Percentiles rank a stretch among this genome's conserved stretches.
Conservation (phyloP, 1,139 yeast species). For the Torulaspora globosa region DNA sequence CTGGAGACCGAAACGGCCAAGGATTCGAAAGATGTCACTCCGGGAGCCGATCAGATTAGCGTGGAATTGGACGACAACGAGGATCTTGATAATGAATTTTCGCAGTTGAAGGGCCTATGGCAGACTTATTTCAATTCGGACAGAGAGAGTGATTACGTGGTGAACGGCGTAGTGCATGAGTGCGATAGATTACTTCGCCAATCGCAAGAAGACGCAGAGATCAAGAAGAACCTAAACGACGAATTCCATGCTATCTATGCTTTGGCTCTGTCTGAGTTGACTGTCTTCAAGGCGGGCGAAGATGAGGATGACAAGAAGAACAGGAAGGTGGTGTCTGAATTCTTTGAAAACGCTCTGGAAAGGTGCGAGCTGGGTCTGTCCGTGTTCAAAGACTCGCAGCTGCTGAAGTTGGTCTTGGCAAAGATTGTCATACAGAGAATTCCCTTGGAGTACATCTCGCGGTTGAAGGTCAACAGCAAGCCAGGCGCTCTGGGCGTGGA, state of each 20-base stretch:
- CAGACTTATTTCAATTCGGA: conserved; percentile 51
- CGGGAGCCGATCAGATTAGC: conserved; percentile 39
- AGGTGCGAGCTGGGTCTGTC: conserved; percentile 61
- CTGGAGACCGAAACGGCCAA: conserved; percentile 15
- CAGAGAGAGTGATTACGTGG: conserved; percentile 56
- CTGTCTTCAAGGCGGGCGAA: conserved; percentile 48
- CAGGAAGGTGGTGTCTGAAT: conserved; percentile 46
- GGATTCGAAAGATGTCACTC: conserved; percentile 21
- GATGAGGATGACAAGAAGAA: conserved; percentile 35
- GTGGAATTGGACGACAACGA: conserved; percentile 68
- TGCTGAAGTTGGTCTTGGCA: conserved; percentile 52
- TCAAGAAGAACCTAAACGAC: conserved; percentile 43
- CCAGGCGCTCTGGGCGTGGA: conserved; percentile 37
- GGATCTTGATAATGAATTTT: conserved; percentile 72
- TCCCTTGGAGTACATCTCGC: conserved; percentile 54
- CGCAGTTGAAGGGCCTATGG: conserved; percentile 72
- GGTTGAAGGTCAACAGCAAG: conserved; percentile 43
- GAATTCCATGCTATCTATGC: conserved; percentile 73
- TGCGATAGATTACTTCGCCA: conserved; percentile 73
- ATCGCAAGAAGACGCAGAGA: conserved; percentile 35
- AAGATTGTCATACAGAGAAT: conserved; percentile 54
- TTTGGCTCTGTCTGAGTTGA: conserved; percentile 63
- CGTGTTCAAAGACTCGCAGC: conserved; percentile 43
- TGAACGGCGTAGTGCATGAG: conserved; percentile 87
- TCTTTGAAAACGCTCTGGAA: conserved; percentile 66